Evolutionary conservation across 2,329 filamentous ascomycete species (phyloP).

Genomic region (Annulohypoxylon truncatum): DNA sequence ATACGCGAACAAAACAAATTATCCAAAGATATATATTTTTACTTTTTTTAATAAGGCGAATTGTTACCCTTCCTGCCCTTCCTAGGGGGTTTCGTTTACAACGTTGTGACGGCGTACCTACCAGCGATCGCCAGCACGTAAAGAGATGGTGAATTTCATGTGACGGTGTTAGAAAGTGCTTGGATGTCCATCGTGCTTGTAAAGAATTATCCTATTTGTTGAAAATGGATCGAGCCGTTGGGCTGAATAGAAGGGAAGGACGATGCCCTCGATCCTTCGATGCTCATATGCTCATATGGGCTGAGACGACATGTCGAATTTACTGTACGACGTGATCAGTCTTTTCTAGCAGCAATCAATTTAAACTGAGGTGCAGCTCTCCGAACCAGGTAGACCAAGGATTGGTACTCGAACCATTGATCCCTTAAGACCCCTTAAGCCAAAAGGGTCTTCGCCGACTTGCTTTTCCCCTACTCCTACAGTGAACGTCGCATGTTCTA

Average conservation of each 20-base stretch:
- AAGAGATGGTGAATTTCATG: conserved; percentile 9
- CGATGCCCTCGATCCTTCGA: conserved; percentile 15
- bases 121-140: background rate
- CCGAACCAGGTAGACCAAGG: conserved; percentile 6
- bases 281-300: conserved; percentile 11
- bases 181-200: background rate
- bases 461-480: background rate
- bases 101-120: background rate
- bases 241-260: background rate
- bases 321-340: conserved; percentile 33
- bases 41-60: conserved; percentile 8
- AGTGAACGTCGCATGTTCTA: background rate
- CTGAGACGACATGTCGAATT: conserved; percentile 7
- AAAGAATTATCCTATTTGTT: conserved; percentile 10
- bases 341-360: conserved; percentile 18
- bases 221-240: conserved; percentile 5
- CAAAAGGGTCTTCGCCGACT: background rate
- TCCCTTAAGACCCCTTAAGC: background rate
- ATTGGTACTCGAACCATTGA: conserved; percentile 18
- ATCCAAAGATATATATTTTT: conserved; percentile 8
- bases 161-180: background rate
- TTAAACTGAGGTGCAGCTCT: conserved; percentile 13
- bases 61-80: conserved; percentile 1
- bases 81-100: conserved; percentile 1
- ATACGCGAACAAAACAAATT: conserved; percentile 13